These are phyloP conservation scores for Sporisorium scitamineum DNA, from an alignment of 1,284 basidiomycete genomes.

Conservation along the genomic window DNA sequence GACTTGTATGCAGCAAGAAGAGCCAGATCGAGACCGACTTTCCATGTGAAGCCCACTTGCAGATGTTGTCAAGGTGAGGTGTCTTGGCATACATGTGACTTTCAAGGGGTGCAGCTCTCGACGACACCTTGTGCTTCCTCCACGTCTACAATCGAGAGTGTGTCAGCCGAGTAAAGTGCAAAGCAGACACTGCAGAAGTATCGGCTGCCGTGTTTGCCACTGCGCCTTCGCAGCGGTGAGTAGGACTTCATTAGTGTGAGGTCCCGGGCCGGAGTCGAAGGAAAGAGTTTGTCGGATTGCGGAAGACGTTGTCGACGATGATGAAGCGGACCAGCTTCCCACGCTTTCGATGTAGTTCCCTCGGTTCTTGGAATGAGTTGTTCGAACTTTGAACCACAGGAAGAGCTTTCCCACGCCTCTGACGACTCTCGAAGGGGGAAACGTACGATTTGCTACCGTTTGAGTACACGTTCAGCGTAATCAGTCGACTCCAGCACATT, in stretches of 20 bases:
- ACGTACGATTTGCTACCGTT: not conserved
- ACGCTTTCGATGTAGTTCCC: not conserved
- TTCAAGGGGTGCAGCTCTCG: no score
- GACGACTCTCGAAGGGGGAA: not conserved
- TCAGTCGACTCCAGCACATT: conserved; percentile 1
- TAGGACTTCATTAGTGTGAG: not conserved
- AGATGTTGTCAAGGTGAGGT: no score
- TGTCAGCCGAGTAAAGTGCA: not conserved
- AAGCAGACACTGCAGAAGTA: no score
- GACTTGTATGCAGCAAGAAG: no score
- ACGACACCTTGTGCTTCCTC: no score
- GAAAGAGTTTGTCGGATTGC: not conserved
- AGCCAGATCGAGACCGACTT: no score
- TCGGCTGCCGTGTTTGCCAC: no score
- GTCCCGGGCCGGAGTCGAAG: not conserved
- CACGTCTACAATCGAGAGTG: not conserved
- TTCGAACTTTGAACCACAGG: not conserved
- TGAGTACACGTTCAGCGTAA: not conserved
- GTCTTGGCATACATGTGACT: no score
- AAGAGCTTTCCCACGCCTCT: not conserved
- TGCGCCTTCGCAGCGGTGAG: no score
- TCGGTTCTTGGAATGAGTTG: not conserved
- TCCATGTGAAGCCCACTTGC: no score
- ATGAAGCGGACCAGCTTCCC: conserved; percentile 3
- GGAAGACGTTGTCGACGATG: not conserved